A percentile compares a stretch with the other conserved stretches of the same genome.
Evolutionary conservation across 768 basidiomycete genomes (phyloP).

Genomic region (Leccinum olivaceopallidum): DNA sequence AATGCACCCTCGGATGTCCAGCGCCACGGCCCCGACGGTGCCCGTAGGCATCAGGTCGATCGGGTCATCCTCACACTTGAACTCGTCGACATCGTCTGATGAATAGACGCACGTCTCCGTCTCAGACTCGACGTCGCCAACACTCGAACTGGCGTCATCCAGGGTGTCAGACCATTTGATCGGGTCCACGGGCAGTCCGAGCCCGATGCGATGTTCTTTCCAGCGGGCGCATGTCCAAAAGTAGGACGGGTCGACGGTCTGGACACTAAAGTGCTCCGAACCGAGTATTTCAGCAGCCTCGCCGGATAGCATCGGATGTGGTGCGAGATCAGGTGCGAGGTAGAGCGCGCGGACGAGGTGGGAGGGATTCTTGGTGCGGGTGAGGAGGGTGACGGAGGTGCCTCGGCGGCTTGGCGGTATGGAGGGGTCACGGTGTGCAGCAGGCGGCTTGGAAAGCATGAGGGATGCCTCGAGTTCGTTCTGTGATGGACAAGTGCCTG

Average conservation of each 20-base stretch:
- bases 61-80: conserved; percentile 16
- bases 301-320: conserved; percentile 75
- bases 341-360: conserved; percentile 70
- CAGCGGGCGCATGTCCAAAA: conserved; percentile 76
- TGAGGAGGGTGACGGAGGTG: conserved; percentile 62
- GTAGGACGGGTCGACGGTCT: conserved; percentile 71
- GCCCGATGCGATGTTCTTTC: conserved; percentile 72
- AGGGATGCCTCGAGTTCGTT: conserved; percentile 82
- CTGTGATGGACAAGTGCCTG: conserved; percentile 35
- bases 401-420: conserved; percentile 64
- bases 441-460: conserved; percentile 79
- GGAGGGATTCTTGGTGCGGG: conserved; percentile 70
- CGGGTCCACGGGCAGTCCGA: conserved; percentile 73
- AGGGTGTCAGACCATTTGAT: conserved; percentile 34
- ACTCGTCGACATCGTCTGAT: conserved; percentile 4
- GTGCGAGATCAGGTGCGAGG: conserved; percentile 56
- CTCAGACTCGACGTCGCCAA: conserved; percentile 12
- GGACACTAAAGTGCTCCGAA: conserved; percentile 46
- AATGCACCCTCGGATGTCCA: conserved; percentile 75
- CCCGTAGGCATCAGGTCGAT: conserved; percentile 69
- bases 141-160: neutral
- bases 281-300: conserved; percentile 61
- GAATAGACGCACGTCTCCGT: conserved; percentile 19
- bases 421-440: conserved; percentile 47
- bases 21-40: conserved; percentile 83